Conservation (phyloP, 2,329 filamentous ascomycete species). For the Fusarium algeriense region DNA sequence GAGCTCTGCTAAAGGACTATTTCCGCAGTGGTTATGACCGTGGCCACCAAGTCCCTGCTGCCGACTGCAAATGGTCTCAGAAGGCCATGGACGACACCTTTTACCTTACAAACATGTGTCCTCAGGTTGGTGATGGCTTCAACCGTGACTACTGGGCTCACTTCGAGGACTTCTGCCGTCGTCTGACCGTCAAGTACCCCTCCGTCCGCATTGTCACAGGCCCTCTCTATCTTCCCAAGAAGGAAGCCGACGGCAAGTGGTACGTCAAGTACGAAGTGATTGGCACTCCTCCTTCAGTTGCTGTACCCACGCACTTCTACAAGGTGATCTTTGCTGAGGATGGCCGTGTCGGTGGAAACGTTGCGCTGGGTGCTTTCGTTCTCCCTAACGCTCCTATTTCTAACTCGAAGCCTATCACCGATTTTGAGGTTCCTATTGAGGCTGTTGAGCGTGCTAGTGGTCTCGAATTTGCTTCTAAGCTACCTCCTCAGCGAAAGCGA, state of each 20-base stretch:
- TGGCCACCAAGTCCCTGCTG: constrained; percentile 96
- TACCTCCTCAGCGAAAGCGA: constrained; percentile 79
- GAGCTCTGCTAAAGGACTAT: constrained; percentile 92
- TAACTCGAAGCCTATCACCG: constrained; percentile 86
- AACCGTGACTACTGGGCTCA: constrained; percentile 99
- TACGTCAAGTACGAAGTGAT: constrained; percentile 96
- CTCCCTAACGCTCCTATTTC: constrained; percentile 90
- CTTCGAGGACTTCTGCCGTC: constrained; percentile 95
- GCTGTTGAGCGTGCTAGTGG: constrained; percentile 92
- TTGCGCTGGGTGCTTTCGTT: constrained; percentile 93
- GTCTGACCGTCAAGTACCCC: constrained; percentile 83
- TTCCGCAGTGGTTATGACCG: constrained; percentile 94
- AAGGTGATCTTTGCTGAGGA: constrained; percentile 98
- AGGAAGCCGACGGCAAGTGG: constrained; percentile 89
- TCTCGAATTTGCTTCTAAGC: constrained; percentile 86
- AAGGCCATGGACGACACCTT: constrained; percentile 96
- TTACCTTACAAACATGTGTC: constrained; percentile 94
- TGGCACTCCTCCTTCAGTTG: constrained; percentile 90
- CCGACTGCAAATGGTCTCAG: constrained; percentile 96
- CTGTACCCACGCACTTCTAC: constrained; percentile 98
- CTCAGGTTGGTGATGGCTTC: constrained; percentile 97
- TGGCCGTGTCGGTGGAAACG: constrained; percentile 74
- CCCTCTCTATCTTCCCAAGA: constrained; percentile 89
- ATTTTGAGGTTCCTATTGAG: constrained; percentile 96
- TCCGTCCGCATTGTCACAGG: constrained; percentile 93